These are phyloP conservation scores for Clonostachys solani DNA, from an alignment of 2,329 filamentous ascomycete species.

Conservation along the genomic window DNA sequence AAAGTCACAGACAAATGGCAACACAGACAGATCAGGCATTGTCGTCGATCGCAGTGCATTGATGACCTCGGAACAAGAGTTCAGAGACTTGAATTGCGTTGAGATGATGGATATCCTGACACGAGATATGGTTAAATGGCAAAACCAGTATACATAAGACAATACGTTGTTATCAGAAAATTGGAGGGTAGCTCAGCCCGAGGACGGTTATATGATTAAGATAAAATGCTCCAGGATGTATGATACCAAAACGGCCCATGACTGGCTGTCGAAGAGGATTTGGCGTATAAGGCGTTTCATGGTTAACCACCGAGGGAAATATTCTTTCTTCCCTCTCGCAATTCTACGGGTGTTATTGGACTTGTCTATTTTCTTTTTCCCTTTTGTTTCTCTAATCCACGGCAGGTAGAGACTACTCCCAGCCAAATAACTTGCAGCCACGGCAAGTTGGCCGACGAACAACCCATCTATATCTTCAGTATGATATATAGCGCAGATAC, in stretches of 20 bases:
- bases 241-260: neutral
- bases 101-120: conserved; percentile 92
- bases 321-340: neutral
- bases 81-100: conserved; percentile 75
- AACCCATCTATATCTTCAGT: neutral
- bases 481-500: too few species aligned
- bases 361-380: neutral
- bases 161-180: neutral
- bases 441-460: neutral
- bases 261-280: neutral
- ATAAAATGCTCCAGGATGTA: neutral
- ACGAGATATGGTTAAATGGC: conserved; percentile 78
- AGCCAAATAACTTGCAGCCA: too few species aligned
- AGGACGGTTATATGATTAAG: neutral
- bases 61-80: conserved; percentile 28
- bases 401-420: too few species aligned
- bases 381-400: neutral
- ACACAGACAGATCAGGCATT: conserved; percentile 3
- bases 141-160: conserved; percentile 58
- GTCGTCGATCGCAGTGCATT: neutral
- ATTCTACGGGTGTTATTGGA: neutral
- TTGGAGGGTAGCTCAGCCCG: neutral
- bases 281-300: neutral
- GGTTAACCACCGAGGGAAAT: neutral
- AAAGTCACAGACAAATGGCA: conserved; percentile 30